These are phyloP conservation scores for Teratosphaeria nubilosa DNA, from an alignment of 2,329 filamentous ascomycete genomes.

Conservation along the genomic window DNA sequence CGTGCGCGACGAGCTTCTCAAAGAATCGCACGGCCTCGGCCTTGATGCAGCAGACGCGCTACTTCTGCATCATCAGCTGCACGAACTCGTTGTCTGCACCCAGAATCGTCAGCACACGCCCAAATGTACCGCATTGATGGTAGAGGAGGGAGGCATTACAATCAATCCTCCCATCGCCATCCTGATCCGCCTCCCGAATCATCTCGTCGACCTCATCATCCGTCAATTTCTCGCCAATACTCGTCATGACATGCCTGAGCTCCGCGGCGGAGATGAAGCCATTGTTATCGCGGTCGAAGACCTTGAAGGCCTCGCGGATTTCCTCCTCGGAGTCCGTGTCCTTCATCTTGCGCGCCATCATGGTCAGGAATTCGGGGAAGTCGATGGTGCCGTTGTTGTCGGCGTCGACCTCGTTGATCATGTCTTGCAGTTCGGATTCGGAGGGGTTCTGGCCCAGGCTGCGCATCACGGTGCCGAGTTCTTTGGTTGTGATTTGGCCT, in stretches of 20 bases:
- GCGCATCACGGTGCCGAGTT: constrained; percentile 54
- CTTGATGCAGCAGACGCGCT: constrained; percentile 11
- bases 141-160: constrained; percentile 34
- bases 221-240: constrained; percentile 54
- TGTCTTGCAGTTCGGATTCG: constrained; percentile 53
- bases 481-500: constrained; percentile 55
- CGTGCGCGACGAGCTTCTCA: neutral
- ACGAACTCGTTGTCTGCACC: constrained; percentile 44
- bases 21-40: neutral
- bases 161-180: constrained; percentile 55
- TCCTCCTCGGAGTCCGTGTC: constrained; percentile 54
- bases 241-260: constrained; percentile 53
- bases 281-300: constrained; percentile 57
- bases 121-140: neutral
- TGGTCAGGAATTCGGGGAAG: constrained; percentile 56
- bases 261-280: constrained; percentile 55
- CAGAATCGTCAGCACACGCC: too few species aligned
- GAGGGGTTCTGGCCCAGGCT: constrained; percentile 54
- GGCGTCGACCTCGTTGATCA: constrained; percentile 57
- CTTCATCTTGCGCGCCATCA: constrained; percentile 56
- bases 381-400: constrained; percentile 58
- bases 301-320: constrained; percentile 55
- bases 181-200: constrained; percentile 55
- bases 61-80: constrained; percentile 48
- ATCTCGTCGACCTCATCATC: constrained; percentile 57